Evolutionary conservation across 306 rosid species (phyloP).

Genomic region (Ammopiptanthus mongolicus): DNA sequence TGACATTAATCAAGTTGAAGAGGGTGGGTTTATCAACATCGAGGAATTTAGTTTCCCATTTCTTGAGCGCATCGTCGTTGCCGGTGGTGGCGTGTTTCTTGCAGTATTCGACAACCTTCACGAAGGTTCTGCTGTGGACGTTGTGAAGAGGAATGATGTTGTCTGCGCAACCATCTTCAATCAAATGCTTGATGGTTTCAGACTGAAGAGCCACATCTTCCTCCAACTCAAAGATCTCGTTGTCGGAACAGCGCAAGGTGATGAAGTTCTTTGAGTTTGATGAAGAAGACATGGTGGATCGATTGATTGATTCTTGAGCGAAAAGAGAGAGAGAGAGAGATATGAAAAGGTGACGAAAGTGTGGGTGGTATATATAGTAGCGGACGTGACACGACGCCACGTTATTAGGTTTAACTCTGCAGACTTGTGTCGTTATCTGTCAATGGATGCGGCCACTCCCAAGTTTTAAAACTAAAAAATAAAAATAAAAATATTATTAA

Average conservation of each 20-base stretch:
- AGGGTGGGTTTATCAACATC: conserved; percentile 14
- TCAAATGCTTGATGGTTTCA: conserved; percentile 24
- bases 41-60: conserved; percentile 19
- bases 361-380: too few relatives aligned
- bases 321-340: too few relatives aligned
- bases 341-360: too few relatives aligned
- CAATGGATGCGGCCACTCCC: too few relatives aligned
- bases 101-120: conserved; percentile 25
- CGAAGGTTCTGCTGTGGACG: conserved; percentile 3
- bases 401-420: too few relatives aligned
- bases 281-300: background rate
- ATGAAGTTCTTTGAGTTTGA: background rate
- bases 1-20: conserved; percentile 26
- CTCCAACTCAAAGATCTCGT: background rate
- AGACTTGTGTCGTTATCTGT: too few relatives aligned
- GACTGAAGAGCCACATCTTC: conserved; percentile 9
- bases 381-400: too few relatives aligned
- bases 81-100: conserved; percentile 2
- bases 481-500: too few relatives aligned
- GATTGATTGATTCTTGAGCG: too few relatives aligned
- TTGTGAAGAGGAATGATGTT: conserved; percentile 18
- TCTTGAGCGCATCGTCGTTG: background rate
- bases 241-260: conserved; percentile 9
- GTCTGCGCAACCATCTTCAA: conserved; percentile 20
- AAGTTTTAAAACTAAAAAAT: too few relatives aligned